Base-by-base conservation (phyloP, 2,329 filamentous ascomycete species). In the Aschersonia sp. region DNA sequence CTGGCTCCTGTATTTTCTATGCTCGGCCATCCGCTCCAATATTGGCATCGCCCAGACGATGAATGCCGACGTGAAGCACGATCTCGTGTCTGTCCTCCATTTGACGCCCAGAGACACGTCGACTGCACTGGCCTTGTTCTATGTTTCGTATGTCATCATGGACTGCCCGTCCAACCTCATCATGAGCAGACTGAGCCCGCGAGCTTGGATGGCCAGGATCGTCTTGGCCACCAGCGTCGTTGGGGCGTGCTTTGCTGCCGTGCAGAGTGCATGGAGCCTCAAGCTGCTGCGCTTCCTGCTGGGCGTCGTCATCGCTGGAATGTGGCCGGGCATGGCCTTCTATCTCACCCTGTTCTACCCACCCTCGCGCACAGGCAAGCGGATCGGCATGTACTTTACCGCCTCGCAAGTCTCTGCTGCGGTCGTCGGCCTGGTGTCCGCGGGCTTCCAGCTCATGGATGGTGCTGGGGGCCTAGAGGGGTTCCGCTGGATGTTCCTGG, bases 301-400 rank as follows among this genome's bases (percentile, higher is more conserved):
- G 6, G 88, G 88, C 44, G 75, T 92, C 11, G 87, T 94, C 30
- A 89, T 89, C 60, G 88, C 88, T 1, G 88, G 88, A 44, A 88
- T 95, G 83, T 95, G 88, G 88, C 88, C 88, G 0, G 88, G 88
- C 45, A 94, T 95, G 88, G 79, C 87, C 8, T 92, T 92, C 62
- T 95, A 94, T 59, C 72, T 95, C 44, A 94, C 88, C 0, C 73
- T 94, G 6, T 95, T 94, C 70, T 95, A 95, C 59, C 88, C 88
- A 6, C 87, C 88, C 0, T 86, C 84, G 5, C 76, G 85, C 10
- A 92, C 84, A 1, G 88, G 85, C 11, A 94, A 92, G 68, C 77
- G 88, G 40, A 94, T 95, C 53, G 88, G 88, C 39, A 78, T 83
- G 61, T 95, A 94, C 67, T 95, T 87, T 61, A 94, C 87, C 2